Percentiles rank a stretch among this genome's conserved stretches.
Conservation (phyloP, 805 yeast genomes). For the Saccharomycopsis synnaedendra region DNA sequence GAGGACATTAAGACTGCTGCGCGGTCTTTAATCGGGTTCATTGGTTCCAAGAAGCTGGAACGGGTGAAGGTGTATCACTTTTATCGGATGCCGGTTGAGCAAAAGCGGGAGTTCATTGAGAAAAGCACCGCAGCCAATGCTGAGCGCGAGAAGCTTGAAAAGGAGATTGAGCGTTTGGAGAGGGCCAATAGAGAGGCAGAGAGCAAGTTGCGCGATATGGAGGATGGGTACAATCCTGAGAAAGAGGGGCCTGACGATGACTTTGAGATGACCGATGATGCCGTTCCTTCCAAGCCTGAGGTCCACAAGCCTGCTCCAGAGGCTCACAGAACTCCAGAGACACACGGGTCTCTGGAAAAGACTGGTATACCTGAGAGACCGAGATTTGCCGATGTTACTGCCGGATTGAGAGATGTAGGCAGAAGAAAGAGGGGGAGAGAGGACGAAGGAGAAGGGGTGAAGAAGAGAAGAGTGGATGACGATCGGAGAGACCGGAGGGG, state of each 20-base stretch:
- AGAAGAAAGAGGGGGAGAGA: background rate
- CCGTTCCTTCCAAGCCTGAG: background rate
- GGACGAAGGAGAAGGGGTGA: background rate
- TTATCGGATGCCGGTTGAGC: constrained; percentile 36
- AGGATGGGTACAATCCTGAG: background rate
- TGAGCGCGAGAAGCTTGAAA: constrained; percentile 14
- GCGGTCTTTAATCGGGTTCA: constrained; percentile 55
- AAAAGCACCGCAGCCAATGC: constrained; percentile 17
- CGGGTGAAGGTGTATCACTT: constrained; percentile 50
- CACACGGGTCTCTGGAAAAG: too few species aligned
- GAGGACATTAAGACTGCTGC: constrained; percentile 77
- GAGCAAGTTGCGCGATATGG: background rate
- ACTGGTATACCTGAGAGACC: too few species aligned
- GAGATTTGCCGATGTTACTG: background rate
- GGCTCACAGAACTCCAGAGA: background rate
- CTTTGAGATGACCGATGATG: background rate
- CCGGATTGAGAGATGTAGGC: background rate
- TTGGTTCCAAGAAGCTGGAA: constrained; percentile 39
- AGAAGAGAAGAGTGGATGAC: background rate
- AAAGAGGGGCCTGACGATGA: background rate
- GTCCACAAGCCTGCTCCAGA: background rate
- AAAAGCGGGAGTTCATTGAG: constrained; percentile 22
- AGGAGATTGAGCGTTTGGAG: constrained; percentile 11
- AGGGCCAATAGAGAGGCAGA: constrained; percentile 8
- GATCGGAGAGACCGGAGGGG: background rate